phyloP scores from a whole-genome alignment of 164 flowering plant genomes.

The Tinospora cordifolia region DNA sequence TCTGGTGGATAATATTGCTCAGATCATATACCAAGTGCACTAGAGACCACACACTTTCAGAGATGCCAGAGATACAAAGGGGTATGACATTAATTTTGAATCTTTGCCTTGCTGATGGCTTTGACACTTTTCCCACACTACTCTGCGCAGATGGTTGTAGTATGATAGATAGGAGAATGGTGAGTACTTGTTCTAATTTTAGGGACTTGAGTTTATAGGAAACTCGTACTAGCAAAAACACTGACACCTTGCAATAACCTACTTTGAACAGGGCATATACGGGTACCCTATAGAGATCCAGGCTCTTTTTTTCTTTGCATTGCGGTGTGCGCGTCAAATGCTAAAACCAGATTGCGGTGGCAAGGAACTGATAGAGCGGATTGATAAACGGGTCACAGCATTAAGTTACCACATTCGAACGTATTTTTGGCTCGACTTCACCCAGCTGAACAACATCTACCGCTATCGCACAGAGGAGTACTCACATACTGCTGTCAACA shows the following conservation, averaged over 20 bases:
- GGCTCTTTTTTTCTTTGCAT: conserved; percentile 34
- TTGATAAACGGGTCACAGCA: conserved; percentile 28
- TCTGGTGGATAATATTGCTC: conserved; percentile 45
- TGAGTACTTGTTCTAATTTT: conserved; percentile 8
- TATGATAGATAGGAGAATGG: conserved; percentile 41
- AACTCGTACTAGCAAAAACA: background rate
- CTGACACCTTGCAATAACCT: background rate
- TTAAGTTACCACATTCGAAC: conserved; percentile 33
- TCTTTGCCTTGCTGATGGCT: conserved; percentile 39
- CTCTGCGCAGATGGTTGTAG: conserved; percentile 38
- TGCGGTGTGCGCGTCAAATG: conserved; percentile 34
- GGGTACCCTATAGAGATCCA: conserved; percentile 46
- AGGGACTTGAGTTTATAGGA: no score
- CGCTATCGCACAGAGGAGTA: conserved; percentile 38
- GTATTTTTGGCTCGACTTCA: conserved; percentile 37
- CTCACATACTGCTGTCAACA: conserved; percentile 35
- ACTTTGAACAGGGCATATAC: conserved; percentile 32
- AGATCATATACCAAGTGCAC: conserved; percentile 29
- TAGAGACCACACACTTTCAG: conserved; percentile 22
- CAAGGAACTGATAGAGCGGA: conserved; percentile 30
- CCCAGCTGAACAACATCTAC: conserved; percentile 36
- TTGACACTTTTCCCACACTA: conserved; percentile 38
- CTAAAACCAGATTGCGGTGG: conserved; percentile 28
- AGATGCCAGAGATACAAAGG: conserved; percentile 30
- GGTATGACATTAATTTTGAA: conserved; percentile 33